Conservation (phyloP, 2,329 filamentous ascomycete species). For the Aspergillus caelatus region DNA sequence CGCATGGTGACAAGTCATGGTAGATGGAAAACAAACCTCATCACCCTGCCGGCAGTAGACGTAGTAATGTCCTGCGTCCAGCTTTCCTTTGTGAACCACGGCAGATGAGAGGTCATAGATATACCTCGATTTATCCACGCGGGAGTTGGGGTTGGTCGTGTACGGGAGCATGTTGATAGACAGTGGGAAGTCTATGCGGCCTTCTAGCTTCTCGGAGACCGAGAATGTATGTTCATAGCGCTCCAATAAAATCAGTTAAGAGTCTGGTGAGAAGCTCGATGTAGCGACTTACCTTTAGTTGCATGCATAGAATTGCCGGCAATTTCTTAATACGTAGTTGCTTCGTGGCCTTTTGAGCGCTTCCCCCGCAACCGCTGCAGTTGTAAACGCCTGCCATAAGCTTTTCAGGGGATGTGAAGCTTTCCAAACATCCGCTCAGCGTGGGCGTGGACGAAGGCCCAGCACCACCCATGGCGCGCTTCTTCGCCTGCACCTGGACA, state of each 20-base stretch:
- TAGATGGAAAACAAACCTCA: slow-evolving; percentile 52
- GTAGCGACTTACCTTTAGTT: slow-evolving; percentile 71
- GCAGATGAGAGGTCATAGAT: slow-evolving; percentile 87
- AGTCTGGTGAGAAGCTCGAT: background rate
- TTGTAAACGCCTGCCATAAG: slow-evolving; percentile 75
- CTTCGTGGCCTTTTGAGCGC: slow-evolving; percentile 75
- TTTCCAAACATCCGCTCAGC: slow-evolving; percentile 76
- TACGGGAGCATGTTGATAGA: slow-evolving; percentile 90
- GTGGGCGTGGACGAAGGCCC: slow-evolving; percentile 52
- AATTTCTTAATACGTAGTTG: slow-evolving; percentile 81
- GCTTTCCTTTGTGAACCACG: slow-evolving; percentile 89
- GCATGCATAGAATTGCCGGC: slow-evolving; percentile 87
- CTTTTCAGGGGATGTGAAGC: slow-evolving; percentile 84
- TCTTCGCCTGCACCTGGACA: slow-evolving; percentile 71
- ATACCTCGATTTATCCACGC: slow-evolving; percentile 55
- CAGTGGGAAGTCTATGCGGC: slow-evolving; percentile 80
- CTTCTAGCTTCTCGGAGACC: slow-evolving; percentile 83
- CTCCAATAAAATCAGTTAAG: slow-evolving; percentile 37
- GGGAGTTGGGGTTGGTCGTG: slow-evolving; percentile 64
- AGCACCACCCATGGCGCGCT: slow-evolving; percentile 45
- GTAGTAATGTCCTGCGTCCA: slow-evolving; percentile 90
- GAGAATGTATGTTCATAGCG: slow-evolving; percentile 76
- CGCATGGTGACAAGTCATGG: background rate
- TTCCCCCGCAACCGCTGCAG: slow-evolving; percentile 76
- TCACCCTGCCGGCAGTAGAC: slow-evolving; percentile 84